A percentile compares a stretch with the other conserved stretches of the same genome.
Conservation (phyloP, 2,329 filamentous ascomycete species). For the Tolypocladium ophioglossoides region DNA sequence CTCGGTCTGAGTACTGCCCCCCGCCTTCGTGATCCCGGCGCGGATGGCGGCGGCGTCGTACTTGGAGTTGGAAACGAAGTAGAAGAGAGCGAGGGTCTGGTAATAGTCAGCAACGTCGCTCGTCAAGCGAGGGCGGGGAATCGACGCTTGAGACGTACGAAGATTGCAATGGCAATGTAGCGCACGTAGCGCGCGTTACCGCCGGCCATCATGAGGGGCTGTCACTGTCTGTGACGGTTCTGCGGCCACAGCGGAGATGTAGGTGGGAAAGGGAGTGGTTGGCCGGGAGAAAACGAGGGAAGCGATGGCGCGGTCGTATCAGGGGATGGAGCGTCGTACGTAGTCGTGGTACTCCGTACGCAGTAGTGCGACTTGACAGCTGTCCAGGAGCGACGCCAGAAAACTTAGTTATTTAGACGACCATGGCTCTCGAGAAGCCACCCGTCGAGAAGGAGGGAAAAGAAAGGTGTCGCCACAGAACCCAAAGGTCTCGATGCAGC, state of each 20-base stretch:
- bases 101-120: constrained; percentile 15
- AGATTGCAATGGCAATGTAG: constrained; percentile 71
- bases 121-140: not conserved
- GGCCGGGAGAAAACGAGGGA: not conserved
- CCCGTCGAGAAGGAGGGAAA: not conserved
- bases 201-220: constrained; percentile 44
- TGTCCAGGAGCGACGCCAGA: not conserved
- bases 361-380: not conserved
- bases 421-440: not conserved
- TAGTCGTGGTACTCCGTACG: not conserved
- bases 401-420: not conserved
- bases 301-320: not conserved
- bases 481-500: not conserved
- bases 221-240: not conserved
- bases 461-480: not conserved
- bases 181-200: constrained; percentile 65
- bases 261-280: not conserved
- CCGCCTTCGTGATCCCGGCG: not conserved
- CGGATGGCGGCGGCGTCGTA: constrained; percentile 29
- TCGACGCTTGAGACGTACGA: constrained; percentile 48
- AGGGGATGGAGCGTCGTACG: not conserved
- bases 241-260: not conserved
- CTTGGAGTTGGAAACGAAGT: constrained; percentile 61
- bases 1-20: not conserved
- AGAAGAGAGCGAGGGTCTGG: constrained; percentile 61